Evolutionary conservation across 345 rosid species (phyloP).

Genomic region (Microcos paniculata): DNA sequence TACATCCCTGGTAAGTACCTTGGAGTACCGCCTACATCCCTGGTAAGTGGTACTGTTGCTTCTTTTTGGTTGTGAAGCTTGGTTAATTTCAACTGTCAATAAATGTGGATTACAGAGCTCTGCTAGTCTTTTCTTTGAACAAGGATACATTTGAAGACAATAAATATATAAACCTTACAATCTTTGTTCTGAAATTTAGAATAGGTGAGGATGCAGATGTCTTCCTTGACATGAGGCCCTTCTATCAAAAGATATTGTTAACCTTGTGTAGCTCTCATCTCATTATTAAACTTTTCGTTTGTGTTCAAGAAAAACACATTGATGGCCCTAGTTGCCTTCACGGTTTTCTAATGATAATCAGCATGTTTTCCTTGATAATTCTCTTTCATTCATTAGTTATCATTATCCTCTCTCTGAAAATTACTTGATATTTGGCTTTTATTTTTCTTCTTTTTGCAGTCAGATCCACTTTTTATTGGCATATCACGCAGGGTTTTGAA

Average conservation of each 20-base stretch:
- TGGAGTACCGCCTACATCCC: constrained; percentile 73
- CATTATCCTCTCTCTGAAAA: neutral
- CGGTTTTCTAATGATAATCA: neutral
- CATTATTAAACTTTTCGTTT: neutral
- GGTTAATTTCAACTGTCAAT: neutral
- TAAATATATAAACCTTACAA: neutral
- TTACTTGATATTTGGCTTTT: neutral
- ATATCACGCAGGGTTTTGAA: constrained; percentile 71
- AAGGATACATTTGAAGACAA: constrained; percentile 4
- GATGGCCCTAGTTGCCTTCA: neutral
- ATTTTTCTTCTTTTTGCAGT: constrained; percentile 40
- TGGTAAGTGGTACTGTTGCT: constrained; percentile 44
- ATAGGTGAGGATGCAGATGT: neutral
- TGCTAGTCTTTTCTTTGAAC: neutral
- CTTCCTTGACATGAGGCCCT: neutral
- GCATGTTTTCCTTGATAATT: neutral
- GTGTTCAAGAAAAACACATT: neutral
- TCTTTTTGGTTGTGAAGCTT: neutral
- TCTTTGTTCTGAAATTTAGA: neutral
- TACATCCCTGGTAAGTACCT: constrained; percentile 73
- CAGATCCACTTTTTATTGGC: constrained; percentile 66
- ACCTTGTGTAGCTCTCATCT: neutral
- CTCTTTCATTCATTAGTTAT: neutral
- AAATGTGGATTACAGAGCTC: neutral
- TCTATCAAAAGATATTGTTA: neutral